Percentiles rank a stretch among this genome's conserved stretches.
Conservation (phyloP, 495 filamentous ascomycete species). For the Emericellopsis terricola region DNA sequence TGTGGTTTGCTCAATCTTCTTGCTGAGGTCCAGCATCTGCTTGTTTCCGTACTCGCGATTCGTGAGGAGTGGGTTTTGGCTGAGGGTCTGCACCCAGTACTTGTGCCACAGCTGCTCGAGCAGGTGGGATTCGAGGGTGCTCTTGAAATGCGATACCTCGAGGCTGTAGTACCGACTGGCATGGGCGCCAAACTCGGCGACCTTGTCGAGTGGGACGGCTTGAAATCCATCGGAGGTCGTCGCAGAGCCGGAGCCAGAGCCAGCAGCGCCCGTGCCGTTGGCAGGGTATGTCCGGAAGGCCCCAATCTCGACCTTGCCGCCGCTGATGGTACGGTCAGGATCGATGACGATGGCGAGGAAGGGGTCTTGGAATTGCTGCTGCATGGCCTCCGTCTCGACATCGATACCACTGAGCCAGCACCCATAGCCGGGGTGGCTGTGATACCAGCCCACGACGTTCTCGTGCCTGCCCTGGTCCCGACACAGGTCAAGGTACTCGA, state of each 20-base stretch:
- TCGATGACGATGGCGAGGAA: slow-evolving; percentile 96
- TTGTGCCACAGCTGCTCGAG: slow-evolving; percentile 94
- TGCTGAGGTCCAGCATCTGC: slow-evolving; percentile 75
- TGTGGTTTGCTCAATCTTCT: slow-evolving; percentile 54
- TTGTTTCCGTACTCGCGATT: slow-evolving; percentile 87
- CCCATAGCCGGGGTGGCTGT: slow-evolving; percentile 92
- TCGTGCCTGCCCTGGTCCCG: slow-evolving; percentile 65
- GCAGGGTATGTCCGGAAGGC: slow-evolving; percentile 86
- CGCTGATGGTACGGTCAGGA: slow-evolving; percentile 86
- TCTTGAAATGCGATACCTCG: slow-evolving; percentile 86
- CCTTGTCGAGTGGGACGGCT: slow-evolving; percentile 76
- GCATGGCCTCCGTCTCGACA: slow-evolving; percentile 66
- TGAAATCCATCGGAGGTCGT: slow-evolving; percentile 40
- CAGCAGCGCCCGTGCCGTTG: slow-evolving; percentile 33
- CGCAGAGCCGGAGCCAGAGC: slow-evolving; percentile 14
- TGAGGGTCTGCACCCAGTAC: slow-evolving; percentile 98
- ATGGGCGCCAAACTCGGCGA: slow-evolving; percentile 92
- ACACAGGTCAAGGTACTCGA: slow-evolving; percentile 57
- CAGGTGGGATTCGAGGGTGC: slow-evolving; percentile 66
- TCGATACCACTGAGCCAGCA: slow-evolving; percentile 98
- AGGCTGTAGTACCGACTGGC: slow-evolving; percentile 76
- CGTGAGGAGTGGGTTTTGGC: slow-evolving; percentile 79
- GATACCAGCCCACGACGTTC: slow-evolving; percentile 96
- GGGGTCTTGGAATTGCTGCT: slow-evolving; percentile 71
- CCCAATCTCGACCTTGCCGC: slow-evolving; percentile 92